Base-by-base conservation (phyloP, 352 stramenopile genomes). In the Globisporangium sylvaticum region DNA sequence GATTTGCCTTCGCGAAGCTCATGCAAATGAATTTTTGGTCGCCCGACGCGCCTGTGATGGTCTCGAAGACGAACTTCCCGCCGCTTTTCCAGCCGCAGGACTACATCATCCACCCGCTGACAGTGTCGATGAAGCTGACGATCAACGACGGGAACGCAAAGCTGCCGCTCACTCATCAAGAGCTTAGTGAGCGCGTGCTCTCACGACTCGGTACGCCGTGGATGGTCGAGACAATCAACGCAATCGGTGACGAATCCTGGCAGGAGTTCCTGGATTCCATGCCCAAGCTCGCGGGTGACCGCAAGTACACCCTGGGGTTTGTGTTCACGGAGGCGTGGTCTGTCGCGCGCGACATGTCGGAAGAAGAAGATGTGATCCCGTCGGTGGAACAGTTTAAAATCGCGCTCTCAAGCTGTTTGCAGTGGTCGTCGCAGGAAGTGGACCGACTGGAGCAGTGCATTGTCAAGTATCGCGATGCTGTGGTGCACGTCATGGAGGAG, bases 241-340 rank as follows among this genome's bases (percentile, higher is more conserved):
- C 80, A 1, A 90, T 95, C 56, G 84, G 84, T 0, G 84, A 91
- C 54, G 73, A 83, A 0, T 68, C 76, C 1, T 95, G 87, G 87
- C 66, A 62, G 18, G 84, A 92, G 39, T 95, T 95, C 46, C 66
- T 95, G 5, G 52, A 71, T 0, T 74, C 71, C 24, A 95, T 95
- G 87, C 87, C 85, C 1, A 83, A 84, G 68, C 70, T 95, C 6
- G 83, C 85, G 0, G 78, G 85, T 27, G 80, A 80, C 22, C 82
- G 86, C 39, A 88, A 88, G 67, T 95, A 95, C 73, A 92, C 84
- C 46, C 68, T 95, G 27, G 84, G 81, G 0, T 95, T 95, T 68
- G 87, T 95, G 32, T 95, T 94, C 57, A 90, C 83, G 0, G 86
- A 95, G 64, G 86, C 88, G 0, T 95, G 88, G 88, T 81, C 83